Base-by-base conservation (phyloP, 2,329 filamentous ascomycete genomes). In the Fusarium irregulare region DNA sequence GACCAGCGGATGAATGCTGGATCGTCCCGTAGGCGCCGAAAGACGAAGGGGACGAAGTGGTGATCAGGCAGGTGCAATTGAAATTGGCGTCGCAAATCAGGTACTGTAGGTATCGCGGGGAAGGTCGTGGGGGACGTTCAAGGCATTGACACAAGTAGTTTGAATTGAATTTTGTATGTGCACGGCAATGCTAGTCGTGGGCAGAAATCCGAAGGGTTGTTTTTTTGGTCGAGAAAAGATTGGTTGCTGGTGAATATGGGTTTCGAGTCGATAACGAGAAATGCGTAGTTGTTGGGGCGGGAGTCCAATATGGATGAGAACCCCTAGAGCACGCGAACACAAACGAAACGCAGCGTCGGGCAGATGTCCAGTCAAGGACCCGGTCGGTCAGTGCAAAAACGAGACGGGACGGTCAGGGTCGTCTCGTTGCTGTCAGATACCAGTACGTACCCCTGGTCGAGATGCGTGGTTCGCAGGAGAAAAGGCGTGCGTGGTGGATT, bases 1-100 rank as follows among this genome's bases (percentile, higher is more conserved):
- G 76, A 75, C 78, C 75, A 78, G 77, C 71, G 61, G 68, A 55
- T 48, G 47, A 64, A 54, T 50, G 61, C 73, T 71, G 66, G 56
- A 53, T 48, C 55, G 68, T 66, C 70, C 68, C 63, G 71, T 54
- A 59, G 65, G 55, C 60, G 58, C 56, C 53, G 56, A 37, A 57
- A 44, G 54, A 53, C 42, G 40, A 62, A 56, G 34, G 32, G 40
- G 32, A 48, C 14, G 30, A 50, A 41, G 56, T 53, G 60, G 50
- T 68, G 70, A 63, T 62, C 50, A 46, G 27, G 30, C 49, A 37
- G 37, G 40, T 50, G 44, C 60, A 71, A 68, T 73, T 75, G 66
- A 59, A 56, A 54, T 70, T 64, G 73, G 69, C 68, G 66, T 75
- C 64, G 71, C 68, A 67, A 63, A 64, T 66, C 67, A 47, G 61